Percentiles rank a stretch among this genome's conserved stretches.
phyloP scores from a whole-genome alignment of 768 basidiomycete genomes.

The Lanmaoa pseudosensibilis region DNA sequence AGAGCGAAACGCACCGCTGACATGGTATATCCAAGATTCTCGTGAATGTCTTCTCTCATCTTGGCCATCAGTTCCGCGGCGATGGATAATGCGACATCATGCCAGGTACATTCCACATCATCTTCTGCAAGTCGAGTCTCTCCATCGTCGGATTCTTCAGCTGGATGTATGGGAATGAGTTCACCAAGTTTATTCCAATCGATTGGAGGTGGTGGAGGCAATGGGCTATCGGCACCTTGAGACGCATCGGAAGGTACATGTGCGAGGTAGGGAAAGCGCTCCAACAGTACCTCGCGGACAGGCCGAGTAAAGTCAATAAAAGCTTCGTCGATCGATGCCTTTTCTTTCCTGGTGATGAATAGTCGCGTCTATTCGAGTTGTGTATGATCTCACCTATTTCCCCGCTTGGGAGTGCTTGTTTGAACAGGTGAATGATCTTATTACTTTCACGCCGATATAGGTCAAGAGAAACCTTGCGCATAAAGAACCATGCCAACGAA shows the following conservation, averaged over 20 bases:
- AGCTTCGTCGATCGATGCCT: constrained; percentile 96
- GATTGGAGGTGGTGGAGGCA: constrained; percentile 71
- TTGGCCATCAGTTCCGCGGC: constrained; percentile 85
- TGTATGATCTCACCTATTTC: constrained; percentile 66
- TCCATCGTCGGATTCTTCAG: constrained; percentile 21
- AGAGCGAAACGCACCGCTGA: constrained; percentile 65
- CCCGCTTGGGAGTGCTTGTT: constrained; percentile 70
- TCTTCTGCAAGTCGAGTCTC: constrained; percentile 25
- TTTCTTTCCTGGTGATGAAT: constrained; percentile 54
- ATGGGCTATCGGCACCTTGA: constrained; percentile 68
- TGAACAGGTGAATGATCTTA: constrained; percentile 84
- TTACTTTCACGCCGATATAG: constrained; percentile 87
- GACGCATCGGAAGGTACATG: constrained; percentile 67
- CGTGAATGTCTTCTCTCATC: constrained; percentile 64
- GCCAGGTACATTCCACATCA: constrained; percentile 65
- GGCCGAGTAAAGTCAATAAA: constrained; percentile 89
- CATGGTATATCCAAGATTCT: constrained; percentile 85
- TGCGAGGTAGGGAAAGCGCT: constrained; percentile 74
- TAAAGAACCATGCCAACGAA: background rate
- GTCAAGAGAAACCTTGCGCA: constrained; percentile 79
- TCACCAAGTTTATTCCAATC: constrained; percentile 61
- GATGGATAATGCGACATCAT: constrained; percentile 87
- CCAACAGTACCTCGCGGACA: constrained; percentile 72
- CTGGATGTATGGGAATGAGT: constrained; percentile 55
- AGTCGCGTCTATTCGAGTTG: background rate